phyloP scores from a whole-genome alignment of 306 rosid species.

The Ceratonia siliqua region DNA sequence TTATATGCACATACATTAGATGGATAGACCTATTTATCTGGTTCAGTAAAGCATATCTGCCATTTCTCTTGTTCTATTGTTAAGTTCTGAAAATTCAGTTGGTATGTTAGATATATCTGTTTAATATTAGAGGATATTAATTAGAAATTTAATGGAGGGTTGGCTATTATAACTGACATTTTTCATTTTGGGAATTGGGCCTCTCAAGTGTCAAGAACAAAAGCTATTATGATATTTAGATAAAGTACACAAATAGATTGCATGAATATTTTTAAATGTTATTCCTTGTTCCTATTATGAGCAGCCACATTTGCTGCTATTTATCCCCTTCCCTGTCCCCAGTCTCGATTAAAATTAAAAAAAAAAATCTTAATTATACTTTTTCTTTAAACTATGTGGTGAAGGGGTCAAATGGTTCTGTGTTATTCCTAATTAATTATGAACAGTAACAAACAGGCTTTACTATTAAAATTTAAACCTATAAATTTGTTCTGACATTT shows the following conservation, averaged over 20 bases:
- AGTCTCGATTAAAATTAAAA: neutral
- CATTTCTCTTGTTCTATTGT: constrained; percentile 8
- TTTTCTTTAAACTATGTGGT: neutral
- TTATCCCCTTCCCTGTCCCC: neutral
- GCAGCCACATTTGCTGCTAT: neutral
- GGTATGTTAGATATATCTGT: constrained; percentile 10
- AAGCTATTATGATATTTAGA: neutral
- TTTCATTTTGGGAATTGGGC: neutral
- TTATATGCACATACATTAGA: neutral
- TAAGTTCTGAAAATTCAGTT: constrained; percentile 15
- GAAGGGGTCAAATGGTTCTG: neutral
- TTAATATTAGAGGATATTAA: constrained; percentile 11
- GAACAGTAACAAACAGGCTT: neutral
- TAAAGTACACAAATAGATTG: neutral
- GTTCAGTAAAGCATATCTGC: constrained; percentile 8
- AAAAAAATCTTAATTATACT: neutral
- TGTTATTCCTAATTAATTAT: neutral
- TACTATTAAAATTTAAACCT: constrained; percentile 11
- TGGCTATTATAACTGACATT: neutral
- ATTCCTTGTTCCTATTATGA: neutral
- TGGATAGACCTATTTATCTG: neutral
- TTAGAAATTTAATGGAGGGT: neutral
- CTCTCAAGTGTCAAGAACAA: constrained; percentile 11
- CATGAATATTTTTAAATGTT: neutral
- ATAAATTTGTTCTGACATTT: constrained; percentile 31